phyloP scores from a whole-genome alignment of 768 basidiomycete species.

The Serpula lacrymans region DNA sequence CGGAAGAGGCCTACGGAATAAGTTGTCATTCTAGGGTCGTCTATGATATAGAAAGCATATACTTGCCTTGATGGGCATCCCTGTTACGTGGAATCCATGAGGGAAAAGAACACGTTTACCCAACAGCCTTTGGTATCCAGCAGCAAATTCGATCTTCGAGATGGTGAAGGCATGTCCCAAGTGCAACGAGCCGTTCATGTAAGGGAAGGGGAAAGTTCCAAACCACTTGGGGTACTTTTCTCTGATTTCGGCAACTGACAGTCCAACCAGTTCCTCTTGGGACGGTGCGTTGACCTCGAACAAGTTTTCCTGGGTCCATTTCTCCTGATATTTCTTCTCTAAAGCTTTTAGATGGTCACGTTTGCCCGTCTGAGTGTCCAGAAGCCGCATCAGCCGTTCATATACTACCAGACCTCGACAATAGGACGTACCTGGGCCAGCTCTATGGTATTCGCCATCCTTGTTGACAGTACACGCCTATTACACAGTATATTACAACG shows the following conservation, averaged over 20 bases:
- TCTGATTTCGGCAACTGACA: constrained; percentile 62
- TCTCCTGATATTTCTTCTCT: constrained; percentile 80
- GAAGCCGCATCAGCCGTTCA: constrained; percentile 7
- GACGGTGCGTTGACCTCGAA: constrained; percentile 88
- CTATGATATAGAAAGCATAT: neutral
- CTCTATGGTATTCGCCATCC: constrained; percentile 64
- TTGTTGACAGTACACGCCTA: constrained; percentile 13
- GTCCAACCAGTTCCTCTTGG: constrained; percentile 56
- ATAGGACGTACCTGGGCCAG: constrained; percentile 50
- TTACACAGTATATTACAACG: constrained; percentile 28
- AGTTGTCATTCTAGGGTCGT: neutral
- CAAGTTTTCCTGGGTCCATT: constrained; percentile 72
- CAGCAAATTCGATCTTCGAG: constrained; percentile 95
- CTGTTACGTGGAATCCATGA: constrained; percentile 97
- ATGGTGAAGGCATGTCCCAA: constrained; percentile 98
- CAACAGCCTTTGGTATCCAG: constrained; percentile 92
- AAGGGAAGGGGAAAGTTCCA: constrained; percentile 93
- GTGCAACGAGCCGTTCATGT: constrained; percentile 98
- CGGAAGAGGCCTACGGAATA: constrained; percentile 74
- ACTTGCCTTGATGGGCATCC: constrained; percentile 97
- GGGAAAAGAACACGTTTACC: constrained; percentile 95
- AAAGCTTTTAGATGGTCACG: constrained; percentile 82
- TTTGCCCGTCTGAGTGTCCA: constrained; percentile 73
- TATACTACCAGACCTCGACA: neutral
- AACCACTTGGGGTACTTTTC: constrained; percentile 94